Base-by-base conservation (phyloP, 306 rosid species). In the Dryas drummondii region DNA sequence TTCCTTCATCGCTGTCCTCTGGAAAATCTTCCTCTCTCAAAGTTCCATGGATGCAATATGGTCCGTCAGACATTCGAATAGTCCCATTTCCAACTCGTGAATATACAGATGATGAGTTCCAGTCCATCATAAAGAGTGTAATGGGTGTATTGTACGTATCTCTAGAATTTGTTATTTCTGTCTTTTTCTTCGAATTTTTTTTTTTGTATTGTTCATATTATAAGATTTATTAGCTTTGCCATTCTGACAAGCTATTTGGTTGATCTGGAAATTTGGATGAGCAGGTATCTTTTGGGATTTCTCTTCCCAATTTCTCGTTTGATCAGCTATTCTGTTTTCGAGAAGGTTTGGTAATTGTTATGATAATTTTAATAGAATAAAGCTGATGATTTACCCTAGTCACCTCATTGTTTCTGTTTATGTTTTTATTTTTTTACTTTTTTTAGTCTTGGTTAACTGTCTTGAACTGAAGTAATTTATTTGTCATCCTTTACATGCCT, bases 31-130 rank as follows among this genome's bases (percentile, higher is more conserved):
- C 84, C 66, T 83, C 74, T 27, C 82, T 57, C 47, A 81, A 82
- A 69, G 70, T 54, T 50, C 87, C 91, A 15, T 87, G 90, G 93
- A 89, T 70, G 49, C 87, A 73, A 65, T 94, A 84, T 71, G 86
- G 77, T 65, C 98, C 98, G 46, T 76, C 93, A 66, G 85, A 81
- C 27, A 90, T 94, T 73, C 91, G 94, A 66, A 76, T 94, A 68
- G 89, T 84, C 71, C 98, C 98, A 58, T 94, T 94, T 87, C 98
- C 98, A 56, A 94, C 96, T 70, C 93, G 96, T 66, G 88, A 94
- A 80, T 94, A 90, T 84, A 90, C 94, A 51, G 98, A 91, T 85
- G 97, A 94, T 78, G 94, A 91, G 91, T 94, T 94, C 85, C 98
- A 94, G 86, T 90, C 89, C 69, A 94, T 91, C 60, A 76, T 92